phyloP scores from a whole-genome alignment of 129 eudicot species.

The sunflower (Helianthus annuus) region HanXRQr2.0-SUNRISE NC_035445.2:159151349-159151848 shows the following conservation, averaged over 20 bases:
- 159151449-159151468: neutral
- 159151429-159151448: too few species aligned
- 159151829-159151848: neutral
- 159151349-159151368: too few species aligned
- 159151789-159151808: conserved; percentile 5
- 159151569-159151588: neutral
- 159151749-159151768: neutral
- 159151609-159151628: neutral
- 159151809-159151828: conserved; percentile 2
- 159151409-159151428: too few species aligned
- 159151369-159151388: too few species aligned
- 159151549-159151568: neutral
- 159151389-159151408: too few species aligned
- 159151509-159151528: neutral
- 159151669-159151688: conserved; percentile 11
- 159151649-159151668: conserved; percentile 8
- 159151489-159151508: neutral
- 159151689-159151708: neutral
- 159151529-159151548: neutral
- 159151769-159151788: neutral
- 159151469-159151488: neutral
- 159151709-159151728: conserved; percentile 9
- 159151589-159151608: neutral
- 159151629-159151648: neutral
- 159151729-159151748: neutral